Conservation (phyloP, 1,284 basidiomycete species). For the Malassezia restricta region DNA sequence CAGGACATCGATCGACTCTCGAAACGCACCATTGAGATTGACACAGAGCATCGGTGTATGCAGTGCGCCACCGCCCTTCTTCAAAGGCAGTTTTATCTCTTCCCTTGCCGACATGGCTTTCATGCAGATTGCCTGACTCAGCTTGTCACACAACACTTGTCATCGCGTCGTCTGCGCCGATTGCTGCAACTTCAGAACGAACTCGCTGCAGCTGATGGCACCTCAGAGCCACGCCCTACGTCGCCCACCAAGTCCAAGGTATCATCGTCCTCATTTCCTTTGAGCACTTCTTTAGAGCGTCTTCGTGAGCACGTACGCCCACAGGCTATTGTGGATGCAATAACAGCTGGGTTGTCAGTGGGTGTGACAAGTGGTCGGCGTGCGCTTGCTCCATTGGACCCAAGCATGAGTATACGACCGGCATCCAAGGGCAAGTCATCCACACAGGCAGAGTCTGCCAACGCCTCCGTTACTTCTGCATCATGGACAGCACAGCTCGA, state of each 20-base stretch:
- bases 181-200: slow-evolving; percentile 34
- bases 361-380: slow-evolving; percentile 31
- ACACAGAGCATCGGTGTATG: slow-evolving; percentile 73
- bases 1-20: slow-evolving; percentile 73
- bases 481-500: slow-evolving; percentile 17
- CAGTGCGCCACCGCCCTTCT: slow-evolving; percentile 64
- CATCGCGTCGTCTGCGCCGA: slow-evolving; percentile 30
- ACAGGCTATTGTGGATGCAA: slow-evolving; percentile 38
- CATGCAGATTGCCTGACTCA: slow-evolving; percentile 45
- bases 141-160: slow-evolving; percentile 35
- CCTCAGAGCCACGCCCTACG: slow-evolving; percentile 2
- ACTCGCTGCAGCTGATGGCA: slow-evolving; percentile 18
- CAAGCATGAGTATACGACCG: neutral
- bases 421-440: neutral
- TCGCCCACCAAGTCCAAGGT: neutral
- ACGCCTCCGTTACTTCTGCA: neutral
- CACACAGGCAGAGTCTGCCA: slow-evolving; percentile 25
- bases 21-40: slow-evolving; percentile 85
- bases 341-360: slow-evolving; percentile 32
- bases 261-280: neutral
- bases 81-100: slow-evolving; percentile 88
- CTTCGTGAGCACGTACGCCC: slow-evolving; percentile 37
- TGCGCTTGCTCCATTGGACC: slow-evolving; percentile 22
- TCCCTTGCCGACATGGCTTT: slow-evolving; percentile 85
- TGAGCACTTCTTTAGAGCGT: slow-evolving; percentile 24